Conservation (phyloP, 441 rosid species). For the Iberis amara region DNA sequence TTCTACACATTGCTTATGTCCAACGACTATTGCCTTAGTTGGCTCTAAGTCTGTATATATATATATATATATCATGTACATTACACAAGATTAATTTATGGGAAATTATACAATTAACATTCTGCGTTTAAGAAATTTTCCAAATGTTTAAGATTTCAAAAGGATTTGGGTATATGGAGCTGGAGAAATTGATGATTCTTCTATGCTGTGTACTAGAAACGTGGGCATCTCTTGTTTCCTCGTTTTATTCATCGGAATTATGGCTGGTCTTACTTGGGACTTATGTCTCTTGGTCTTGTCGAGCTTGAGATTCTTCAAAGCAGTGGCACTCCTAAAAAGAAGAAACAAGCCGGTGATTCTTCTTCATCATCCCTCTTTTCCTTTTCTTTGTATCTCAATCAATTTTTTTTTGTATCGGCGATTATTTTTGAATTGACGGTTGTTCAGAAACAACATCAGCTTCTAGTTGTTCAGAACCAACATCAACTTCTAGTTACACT, state of each 20-base stretch:
- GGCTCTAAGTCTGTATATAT: no score
- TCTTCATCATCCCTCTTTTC: not conserved
- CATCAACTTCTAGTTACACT: constrained; percentile 81
- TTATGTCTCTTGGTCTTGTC: constrained; percentile 85
- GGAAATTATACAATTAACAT: no score
- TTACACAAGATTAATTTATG: no score
- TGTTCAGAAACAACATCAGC: constrained; percentile 34
- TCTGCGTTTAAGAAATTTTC: no score
- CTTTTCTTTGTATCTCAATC: not conserved
- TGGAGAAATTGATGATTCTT: no score
- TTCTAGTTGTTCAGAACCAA: constrained; percentile 39
- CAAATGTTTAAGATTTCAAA: no score
- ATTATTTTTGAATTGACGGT: not conserved
- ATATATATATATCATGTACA: no score
- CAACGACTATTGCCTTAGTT: no score
- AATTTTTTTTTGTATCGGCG: no score
- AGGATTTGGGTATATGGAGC: no score
- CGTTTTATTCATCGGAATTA: constrained; percentile 65
- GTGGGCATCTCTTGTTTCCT: constrained; percentile 54
- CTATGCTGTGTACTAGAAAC: constrained; percentile 24
- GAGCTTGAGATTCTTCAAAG: constrained; percentile 87
- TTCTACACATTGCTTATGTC: no score
- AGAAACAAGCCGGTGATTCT: constrained; percentile 67
- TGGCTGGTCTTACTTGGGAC: constrained; percentile 90
- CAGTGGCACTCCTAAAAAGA: constrained; percentile 67